Evolutionary conservation across 2,329 filamentous ascomycete genomes (phyloP), one percentile per base, ranked within the genome.

Genomic region (Uncinocarpus reesii): DNA sequence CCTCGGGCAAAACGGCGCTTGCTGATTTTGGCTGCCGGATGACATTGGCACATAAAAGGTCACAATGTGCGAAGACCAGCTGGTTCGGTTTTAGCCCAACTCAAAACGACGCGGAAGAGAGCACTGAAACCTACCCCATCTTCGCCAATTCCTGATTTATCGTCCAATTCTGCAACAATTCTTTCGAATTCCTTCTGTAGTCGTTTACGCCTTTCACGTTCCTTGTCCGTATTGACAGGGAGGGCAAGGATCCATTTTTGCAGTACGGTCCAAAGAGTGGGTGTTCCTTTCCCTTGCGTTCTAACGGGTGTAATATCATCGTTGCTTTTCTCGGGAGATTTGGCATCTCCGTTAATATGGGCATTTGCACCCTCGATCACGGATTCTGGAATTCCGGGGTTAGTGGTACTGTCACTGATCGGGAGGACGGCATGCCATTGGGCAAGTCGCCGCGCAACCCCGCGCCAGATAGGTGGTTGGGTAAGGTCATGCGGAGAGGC

Each of bases 11-110:
- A 56, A 58, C 57, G 24, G 65, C 55, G 32, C 59, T 57, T 35
- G 64, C 62, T 46, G 55, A 50, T 52, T 47, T 52, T 45, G 65
- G 82, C 49, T 86, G 75, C 55, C 95, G 79, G 60, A 98, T 96
- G 56, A 98, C 86, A 64, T 98, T 98, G 56, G 89, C 92, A 65
- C 84, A 87, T n/a, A 98, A 74, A 20, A 98, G 78, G 66, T 98
- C 92, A 73, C 89, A 95, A 68, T 96, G 90, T 54, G 86, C 84
- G 71, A 96, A 95, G 41, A 96, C 81, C 57, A 94, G 81, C 78
- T 89, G 24, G 18, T n/a, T 16, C 10, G 7, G 3, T 34, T 43
- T 34, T 34, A 43, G 18, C 5, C 4, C 26, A 15, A 32, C 7
- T 15, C 11, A 38, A 18, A n/a, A n/a, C n/a, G 21, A 32, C 4